Conservation (phyloP, 176 grass and related monocot genomes). For the Cenchrus americanus region DNA sequence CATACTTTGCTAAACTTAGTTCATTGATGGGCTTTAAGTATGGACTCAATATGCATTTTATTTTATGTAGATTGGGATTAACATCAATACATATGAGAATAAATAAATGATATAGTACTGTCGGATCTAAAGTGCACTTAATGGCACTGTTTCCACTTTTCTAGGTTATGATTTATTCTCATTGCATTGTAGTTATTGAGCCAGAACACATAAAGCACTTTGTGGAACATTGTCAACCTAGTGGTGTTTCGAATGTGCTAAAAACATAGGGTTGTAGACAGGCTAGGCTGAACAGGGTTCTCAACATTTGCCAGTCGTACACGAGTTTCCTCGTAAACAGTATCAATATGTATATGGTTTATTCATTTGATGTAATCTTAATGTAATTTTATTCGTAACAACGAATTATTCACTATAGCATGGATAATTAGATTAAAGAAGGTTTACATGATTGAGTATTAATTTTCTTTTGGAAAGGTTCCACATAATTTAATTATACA, state of each 20-base stretch:
- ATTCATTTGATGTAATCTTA: neutral
- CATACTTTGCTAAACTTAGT: neutral
- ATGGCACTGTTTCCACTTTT: conserved; percentile 6
- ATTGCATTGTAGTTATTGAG: neutral
- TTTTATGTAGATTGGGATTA: neutral
- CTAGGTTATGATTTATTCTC: neutral
- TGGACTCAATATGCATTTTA: conserved; percentile 1
- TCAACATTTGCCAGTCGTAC: neutral
- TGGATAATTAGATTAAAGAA: neutral
- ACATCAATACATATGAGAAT: conserved; percentile 1
- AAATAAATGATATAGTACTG: conserved; percentile 12
- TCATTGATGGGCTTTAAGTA: conserved; percentile 11
- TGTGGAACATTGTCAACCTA: neutral
- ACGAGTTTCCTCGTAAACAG: conserved; percentile 12
- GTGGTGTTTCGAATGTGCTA: neutral
- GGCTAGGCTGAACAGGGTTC: neutral
- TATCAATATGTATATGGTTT: neutral
- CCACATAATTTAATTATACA: conserved; percentile 1
- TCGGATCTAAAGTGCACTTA: neutral
- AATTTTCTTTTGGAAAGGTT: neutral
- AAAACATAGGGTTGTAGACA: neutral
- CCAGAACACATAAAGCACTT: neutral
- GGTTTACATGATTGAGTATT: neutral
- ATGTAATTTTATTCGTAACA: neutral
- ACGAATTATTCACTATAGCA: neutral